Base-by-base conservation (phyloP, 2,329 filamentous ascomycete species). In the Iodosphaeria phyllophila region DNA sequence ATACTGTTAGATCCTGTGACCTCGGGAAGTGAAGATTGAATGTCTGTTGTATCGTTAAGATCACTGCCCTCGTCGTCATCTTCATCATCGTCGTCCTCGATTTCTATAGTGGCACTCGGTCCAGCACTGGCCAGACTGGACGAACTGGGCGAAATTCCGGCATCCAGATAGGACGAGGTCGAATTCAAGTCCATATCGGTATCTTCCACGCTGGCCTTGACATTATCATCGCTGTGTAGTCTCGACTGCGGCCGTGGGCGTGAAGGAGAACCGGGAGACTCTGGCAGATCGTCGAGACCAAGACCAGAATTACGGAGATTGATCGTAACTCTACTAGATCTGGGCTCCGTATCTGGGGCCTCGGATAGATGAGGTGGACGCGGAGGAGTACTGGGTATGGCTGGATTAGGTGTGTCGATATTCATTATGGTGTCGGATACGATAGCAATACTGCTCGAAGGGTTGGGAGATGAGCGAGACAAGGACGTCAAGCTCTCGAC, bases 241-340 rank as follows among this genome's bases (percentile, higher is more conserved):
- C n/a, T n/a, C n/a, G n/a, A n/a, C 12, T 24, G 30, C 10, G 25
- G 24, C 17, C 29, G 35, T 20, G 35, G 33, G 23, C 42, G 43
- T 21, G 42, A 42, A 15, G 53, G 53, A 6, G 60, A 60, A 8
- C 47, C 33, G 4, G 60, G 51, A 4, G 53, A 56, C 13, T 56
- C 54, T 11, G 52, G 45, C 15, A 50, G 48, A 10, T 46, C 43
- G 13, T 56, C 51, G 23, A 51, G 44, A 21, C 43, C 41, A 10
- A 14, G 20, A 5, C 50, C 47, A 31, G 44, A 38, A 35, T 59
- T 58, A 29, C 66, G 61, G 24, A 72, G 48, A 37, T 71, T 72
- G 27, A 73, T 59, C 7, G 67, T 72, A 24, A 72, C 61, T 38
- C 53, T 59, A 43, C 61, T 71, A 3, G 65, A 65, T 18, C 59